Conservation (phyloP, 2,329 filamentous ascomycete genomes). For the Phyllachora maydis region DNA sequence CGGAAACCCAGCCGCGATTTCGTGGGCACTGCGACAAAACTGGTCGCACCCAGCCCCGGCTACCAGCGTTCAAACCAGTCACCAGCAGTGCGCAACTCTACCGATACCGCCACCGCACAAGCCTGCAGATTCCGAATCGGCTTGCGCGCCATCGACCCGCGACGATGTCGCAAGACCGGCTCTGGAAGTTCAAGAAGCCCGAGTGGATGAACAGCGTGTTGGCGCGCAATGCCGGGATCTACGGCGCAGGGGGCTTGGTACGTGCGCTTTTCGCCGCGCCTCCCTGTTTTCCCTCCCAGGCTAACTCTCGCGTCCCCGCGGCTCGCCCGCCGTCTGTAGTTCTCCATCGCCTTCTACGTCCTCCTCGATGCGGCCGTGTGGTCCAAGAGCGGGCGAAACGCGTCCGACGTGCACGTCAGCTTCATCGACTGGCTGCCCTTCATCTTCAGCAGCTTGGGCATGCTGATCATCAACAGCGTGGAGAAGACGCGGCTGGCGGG, state of each 20-base stretch:
- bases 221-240: slow-evolving; percentile 43
- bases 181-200: slow-evolving; percentile 46
- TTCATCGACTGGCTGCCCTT: slow-evolving; percentile 53
- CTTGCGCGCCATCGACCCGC: slow-evolving; percentile 1
- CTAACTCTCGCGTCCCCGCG: slow-evolving; percentile 2
- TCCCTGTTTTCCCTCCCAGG: neutral
- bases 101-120: no score
- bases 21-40: no score
- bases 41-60: no score
- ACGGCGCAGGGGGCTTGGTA: slow-evolving; percentile 40
- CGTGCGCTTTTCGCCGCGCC: slow-evolving; percentile 9
- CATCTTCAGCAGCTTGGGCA: slow-evolving; percentile 44
- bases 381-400: slow-evolving; percentile 40
- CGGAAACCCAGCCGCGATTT: no score
- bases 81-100: no score
- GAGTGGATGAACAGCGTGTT: slow-evolving; percentile 46
- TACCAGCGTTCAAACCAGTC: no score
- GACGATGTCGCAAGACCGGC: slow-evolving; percentile 40
- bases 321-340: slow-evolving; percentile 27
- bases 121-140: neutral
- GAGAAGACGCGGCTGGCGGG: slow-evolving; percentile 44
- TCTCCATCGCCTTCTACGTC: slow-evolving; percentile 47
- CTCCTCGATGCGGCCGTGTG: slow-evolving; percentile 48
- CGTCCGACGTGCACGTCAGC: slow-evolving; percentile 37
- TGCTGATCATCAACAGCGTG: slow-evolving; percentile 52